These are phyloP conservation scores for Phoma herbarum DNA, from an alignment of 2,329 filamentous ascomycete genomes.

Conservation along the genomic window DNA sequence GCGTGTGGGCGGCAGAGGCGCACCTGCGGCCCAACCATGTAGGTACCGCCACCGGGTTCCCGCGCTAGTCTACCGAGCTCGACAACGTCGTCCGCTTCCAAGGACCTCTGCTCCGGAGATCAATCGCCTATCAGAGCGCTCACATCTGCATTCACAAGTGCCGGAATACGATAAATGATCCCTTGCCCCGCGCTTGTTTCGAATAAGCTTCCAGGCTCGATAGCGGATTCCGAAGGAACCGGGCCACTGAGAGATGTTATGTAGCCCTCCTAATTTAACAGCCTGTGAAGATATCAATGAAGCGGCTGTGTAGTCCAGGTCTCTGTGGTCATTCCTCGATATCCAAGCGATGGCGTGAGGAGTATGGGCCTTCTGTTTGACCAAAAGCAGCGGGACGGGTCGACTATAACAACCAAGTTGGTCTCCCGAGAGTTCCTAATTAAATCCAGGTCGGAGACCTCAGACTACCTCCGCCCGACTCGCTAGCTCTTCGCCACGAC, in stretches of 20 bases:
- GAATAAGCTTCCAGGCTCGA: not conserved
- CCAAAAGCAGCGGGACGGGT: not conserved
- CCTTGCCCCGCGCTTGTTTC: constrained; percentile 4
- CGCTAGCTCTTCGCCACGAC: constrained; percentile 10
- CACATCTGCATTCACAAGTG: not conserved
- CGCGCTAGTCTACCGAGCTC: not conserved
- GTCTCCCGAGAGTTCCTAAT: not conserved
- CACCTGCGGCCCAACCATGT: constrained; percentile 1
- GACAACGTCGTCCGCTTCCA: not conserved
- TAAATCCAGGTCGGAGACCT: not conserved
- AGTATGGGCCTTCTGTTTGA: not conserved
- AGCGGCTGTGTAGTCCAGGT: not conserved
- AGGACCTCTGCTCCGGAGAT: not conserved
- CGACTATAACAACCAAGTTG: not conserved
- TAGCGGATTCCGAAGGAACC: not conserved
- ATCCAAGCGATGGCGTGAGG: not conserved
- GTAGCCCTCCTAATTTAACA: not conserved
- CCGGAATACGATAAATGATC: not conserved
- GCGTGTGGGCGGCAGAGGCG: not conserved
- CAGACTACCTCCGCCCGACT: constrained; percentile 2
- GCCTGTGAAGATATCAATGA: not conserved
- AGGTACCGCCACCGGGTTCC: not conserved
- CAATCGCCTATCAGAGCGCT: not conserved
- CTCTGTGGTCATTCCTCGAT: not conserved
- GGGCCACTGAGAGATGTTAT: not conserved